phyloP scores from a whole-genome alignment of 106 monocot genomes.

The Apostasia ramifera region DNA sequence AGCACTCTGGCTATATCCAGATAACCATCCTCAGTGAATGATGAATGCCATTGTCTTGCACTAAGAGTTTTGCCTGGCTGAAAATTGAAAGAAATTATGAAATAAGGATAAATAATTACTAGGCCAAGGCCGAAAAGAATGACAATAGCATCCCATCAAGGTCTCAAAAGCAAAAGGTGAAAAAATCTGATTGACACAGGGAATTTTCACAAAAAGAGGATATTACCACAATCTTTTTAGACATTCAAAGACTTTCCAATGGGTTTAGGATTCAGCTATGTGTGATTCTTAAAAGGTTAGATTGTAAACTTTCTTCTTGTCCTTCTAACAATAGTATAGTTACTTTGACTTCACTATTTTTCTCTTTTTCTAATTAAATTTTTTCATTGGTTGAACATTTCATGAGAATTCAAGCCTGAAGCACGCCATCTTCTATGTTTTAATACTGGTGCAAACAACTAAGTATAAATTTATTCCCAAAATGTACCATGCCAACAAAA shows the following conservation, averaged over 20 bases:
- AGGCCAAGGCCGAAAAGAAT: background rate
- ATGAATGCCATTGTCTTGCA: slow-evolving; percentile 64
- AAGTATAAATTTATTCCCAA: too few relatives aligned
- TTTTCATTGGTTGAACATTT: too few relatives aligned
- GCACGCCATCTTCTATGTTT: too few relatives aligned
- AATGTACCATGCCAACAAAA: too few relatives aligned
- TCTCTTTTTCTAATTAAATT: too few relatives aligned
- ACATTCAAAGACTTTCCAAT: background rate
- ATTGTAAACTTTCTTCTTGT: too few relatives aligned
- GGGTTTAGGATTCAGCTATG: background rate
- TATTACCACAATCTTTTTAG: background rate
- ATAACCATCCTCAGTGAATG: slow-evolving; percentile 71
- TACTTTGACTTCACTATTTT: too few relatives aligned
- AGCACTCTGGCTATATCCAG: slow-evolving; percentile 68
- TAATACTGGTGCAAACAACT: too few relatives aligned
- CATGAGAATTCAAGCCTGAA: too few relatives aligned
- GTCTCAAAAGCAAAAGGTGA: background rate
- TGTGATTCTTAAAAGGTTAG: too few relatives aligned
- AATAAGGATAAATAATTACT: background rate
- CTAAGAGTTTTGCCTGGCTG: slow-evolving; percentile 81
- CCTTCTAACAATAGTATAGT: too few relatives aligned
- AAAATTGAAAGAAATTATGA: slow-evolving; percentile 4
- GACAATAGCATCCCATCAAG: background rate
- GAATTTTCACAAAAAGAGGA: background rate
- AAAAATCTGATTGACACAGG: background rate